Conservation (phyloP, 148 eudicot genomes). For the Rhododendron kiyosumense region DNA sequence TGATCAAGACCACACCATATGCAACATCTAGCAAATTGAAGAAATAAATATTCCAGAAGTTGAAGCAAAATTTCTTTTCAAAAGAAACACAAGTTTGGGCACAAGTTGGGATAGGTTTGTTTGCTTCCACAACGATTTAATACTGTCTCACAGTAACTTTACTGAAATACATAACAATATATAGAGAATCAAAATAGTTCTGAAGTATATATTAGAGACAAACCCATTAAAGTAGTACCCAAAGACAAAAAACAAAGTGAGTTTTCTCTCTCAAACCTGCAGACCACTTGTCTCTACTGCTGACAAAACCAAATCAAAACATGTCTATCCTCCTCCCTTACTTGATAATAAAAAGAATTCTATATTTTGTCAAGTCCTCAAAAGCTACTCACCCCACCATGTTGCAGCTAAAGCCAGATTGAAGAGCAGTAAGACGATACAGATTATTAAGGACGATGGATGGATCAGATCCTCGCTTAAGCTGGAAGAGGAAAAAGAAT, state of each 20-base stretch:
- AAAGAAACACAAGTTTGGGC: background rate
- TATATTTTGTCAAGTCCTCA: background rate
- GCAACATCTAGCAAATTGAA: background rate
- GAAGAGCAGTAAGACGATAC: slow-evolving; percentile 84
- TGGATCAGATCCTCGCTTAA: slow-evolving; percentile 90
- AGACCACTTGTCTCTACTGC: background rate
- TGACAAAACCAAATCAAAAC: background rate
- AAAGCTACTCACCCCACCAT: slow-evolving; percentile 92
- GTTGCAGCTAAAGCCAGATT: slow-evolving; percentile 93
- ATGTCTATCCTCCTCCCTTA: background rate
- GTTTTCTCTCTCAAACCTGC: background rate
- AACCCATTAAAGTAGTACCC: background rate
- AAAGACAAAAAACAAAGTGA: background rate
- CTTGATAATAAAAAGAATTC: background rate
- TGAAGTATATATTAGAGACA: background rate
- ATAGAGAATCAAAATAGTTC: too few species aligned
- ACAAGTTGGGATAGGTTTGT: background rate
- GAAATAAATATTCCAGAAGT: background rate
- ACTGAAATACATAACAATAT: background rate
- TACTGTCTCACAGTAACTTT: background rate
- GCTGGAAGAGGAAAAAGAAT: slow-evolving; percentile 37
- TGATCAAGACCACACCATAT: background rate
- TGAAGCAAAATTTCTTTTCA: background rate
- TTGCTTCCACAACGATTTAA: background rate
- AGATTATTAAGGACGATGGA: slow-evolving; percentile 83